Evolutionary conservation across 148 eudicot genomes (phyloP), one percentile per base, ranked within the genome.

Genomic region (Silene uniflora): DNA sequence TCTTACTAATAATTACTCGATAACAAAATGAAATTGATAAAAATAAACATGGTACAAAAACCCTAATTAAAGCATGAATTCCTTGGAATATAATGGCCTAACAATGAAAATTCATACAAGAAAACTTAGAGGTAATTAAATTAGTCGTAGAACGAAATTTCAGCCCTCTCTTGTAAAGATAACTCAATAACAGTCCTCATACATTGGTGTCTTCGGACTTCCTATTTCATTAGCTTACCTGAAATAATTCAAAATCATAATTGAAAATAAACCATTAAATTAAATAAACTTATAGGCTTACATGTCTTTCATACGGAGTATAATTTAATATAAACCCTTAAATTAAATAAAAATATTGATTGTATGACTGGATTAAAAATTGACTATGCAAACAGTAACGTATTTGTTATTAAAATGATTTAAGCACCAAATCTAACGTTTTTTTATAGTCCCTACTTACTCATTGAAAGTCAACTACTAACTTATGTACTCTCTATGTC

Each of bases 1-100:
- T 39, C 44, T 39, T 39, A 6, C 44, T 65, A 67, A 67, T 76
- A 69, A 75, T 67, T 35, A 67, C 78, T 72, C 62, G 29, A 72
- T 46, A 70, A 75, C 58, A 71, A 73, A 66, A 65, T 78, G 72
- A 75, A 75, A n/a, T n/a, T n/a, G 46, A 80, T 62, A 62, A 79
- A 46, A 19, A 79, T 27, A 70, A 46, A 46, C 52, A 29, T 77
- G n/a, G 23, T 65, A 42, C 60, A 71, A 71, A 73, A 66, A 12
- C 71, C 21, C 72, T 54, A 75, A 7, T 78, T 70, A 23, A 42
- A 60, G 67, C 74, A 59, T 69, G 58, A 62, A 70, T 62, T 64
- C 10, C 29, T 19, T 59, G 21, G 24, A 67, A 42, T 47, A 61
- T 39, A 39, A 39, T 39, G 44, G 44, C 71, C 71, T 63, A 75